Evolutionary conservation across 768 basidiomycete genomes (phyloP), one percentile per base, ranked within the genome.

Genomic region (Podaxis carcinomalis): DNA sequence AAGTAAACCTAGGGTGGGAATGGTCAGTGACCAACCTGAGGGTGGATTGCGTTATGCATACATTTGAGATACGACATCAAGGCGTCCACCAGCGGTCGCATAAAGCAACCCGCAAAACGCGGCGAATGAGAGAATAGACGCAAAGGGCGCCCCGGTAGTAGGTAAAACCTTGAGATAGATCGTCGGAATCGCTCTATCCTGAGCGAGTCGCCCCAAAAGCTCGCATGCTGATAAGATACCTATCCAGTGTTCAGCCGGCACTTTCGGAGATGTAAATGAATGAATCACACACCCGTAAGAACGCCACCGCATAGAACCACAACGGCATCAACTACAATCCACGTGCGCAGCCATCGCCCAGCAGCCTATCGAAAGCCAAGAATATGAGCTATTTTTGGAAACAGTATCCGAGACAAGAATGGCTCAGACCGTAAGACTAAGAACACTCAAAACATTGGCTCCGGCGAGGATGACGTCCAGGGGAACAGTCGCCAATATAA

Each of bases 291-390:
- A 79, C 89, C 89, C 42, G 88, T 86, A 6, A 91, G 75, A 27
- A 90, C 84, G 1, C 88, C 88, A 1, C 87, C 89, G 59, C 84
- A 87, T 2, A 92, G 77, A 13, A 90, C 89, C n/a, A 88, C 69
- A 49, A 86, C 77, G 2, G 88, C 87, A 64, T 92, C 89, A 0
- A 83, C 77, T 0, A 84, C 87, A 10, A 89, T 75, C 77, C 82
- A 83, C 11, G 77, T 77, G 14, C 87, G 74, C 23, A 92, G 67
- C 87, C 87, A 90, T 13, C 68, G 72, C 1, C 87, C 86, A 0
- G 80, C 85, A 1, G 76, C 77, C 86, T 87, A 61, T 11, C 42
- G 23, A 4, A n/a, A 2, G 9, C 27, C 23, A 56, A 19, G 50
- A 42, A 42, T 37, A 23, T 60, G 59, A 44, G 19, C 16, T 7